Percentiles rank a stretch among this genome's conserved stretches.
phyloP scores from a whole-genome alignment of 305 asterid genomes.

The Salvia sclarea region DNA sequence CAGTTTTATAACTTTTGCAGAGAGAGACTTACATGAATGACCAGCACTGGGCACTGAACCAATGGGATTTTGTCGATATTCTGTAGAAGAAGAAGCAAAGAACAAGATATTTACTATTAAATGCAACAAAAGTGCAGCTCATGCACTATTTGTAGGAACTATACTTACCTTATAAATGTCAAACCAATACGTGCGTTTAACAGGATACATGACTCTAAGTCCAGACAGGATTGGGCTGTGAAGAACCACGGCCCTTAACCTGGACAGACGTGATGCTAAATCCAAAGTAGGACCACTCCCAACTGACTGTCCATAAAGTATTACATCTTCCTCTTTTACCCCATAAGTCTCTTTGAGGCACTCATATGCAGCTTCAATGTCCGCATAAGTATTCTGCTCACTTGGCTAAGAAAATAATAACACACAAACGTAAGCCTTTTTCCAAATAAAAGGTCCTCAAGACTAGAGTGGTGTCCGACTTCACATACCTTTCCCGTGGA shows the following conservation, averaged over 20 bases:
- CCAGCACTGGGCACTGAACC: constrained; percentile 88
- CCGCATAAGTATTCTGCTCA: constrained; percentile 91
- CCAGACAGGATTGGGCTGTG: constrained; percentile 98
- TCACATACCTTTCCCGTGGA: constrained; percentile 92
- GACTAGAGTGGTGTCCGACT: constrained; percentile 25
- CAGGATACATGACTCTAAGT: constrained; percentile 97
- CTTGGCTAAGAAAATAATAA: constrained; percentile 61
- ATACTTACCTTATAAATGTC: constrained; percentile 84
- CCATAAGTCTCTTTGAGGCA: constrained; percentile 88
- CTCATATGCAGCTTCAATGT: constrained; percentile 90
- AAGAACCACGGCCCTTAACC: constrained; percentile 92
- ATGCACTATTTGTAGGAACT: constrained; percentile 13
- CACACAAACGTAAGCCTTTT: constrained; percentile 33
- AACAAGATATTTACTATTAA: constrained; percentile 20
- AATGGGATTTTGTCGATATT: constrained; percentile 89
- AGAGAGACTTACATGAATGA: constrained; percentile 80
- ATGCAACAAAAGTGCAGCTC: constrained; percentile 15
- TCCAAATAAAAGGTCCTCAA: constrained; percentile 20
- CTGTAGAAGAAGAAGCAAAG: constrained; percentile 47
- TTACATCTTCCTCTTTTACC: constrained; percentile 83
- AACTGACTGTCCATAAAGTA: constrained; percentile 93
- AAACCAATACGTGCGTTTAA: constrained; percentile 93
- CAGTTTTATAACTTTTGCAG: constrained; percentile 18
- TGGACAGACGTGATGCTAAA: constrained; percentile 74
- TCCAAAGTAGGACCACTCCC: constrained; percentile 98